Conservation (phyloP, 352 stramenopile species). For the Thraustochytrium striatum region DNA sequence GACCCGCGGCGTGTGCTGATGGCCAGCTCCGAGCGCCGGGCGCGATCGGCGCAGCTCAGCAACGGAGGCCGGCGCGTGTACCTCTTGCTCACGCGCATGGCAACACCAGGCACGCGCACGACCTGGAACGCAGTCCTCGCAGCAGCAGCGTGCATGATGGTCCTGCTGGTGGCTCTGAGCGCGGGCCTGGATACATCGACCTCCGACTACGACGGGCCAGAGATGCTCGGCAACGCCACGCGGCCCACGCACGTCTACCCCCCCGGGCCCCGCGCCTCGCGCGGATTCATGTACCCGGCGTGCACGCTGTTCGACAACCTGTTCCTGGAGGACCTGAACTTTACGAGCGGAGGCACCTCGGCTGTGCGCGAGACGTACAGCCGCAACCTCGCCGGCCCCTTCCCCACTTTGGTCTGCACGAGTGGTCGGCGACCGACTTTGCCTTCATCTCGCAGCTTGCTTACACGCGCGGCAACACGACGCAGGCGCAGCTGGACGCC, state of each 20-base stretch:
- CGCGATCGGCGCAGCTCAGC: not conserved
- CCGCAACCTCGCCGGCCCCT: no score
- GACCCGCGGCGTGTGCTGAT: not conserved
- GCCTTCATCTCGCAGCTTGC: constrained; percentile 40
- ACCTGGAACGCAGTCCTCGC: constrained; percentile 23
- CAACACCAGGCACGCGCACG: not conserved
- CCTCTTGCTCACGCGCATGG: constrained; percentile 44
- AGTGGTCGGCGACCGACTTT: constrained; percentile 19
- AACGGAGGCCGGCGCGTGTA: constrained; percentile 18
- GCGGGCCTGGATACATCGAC: constrained; percentile 22
- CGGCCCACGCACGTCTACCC: constrained; percentile 12
- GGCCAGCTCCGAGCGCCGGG: not conserved
- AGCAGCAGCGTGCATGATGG: constrained; percentile 6
- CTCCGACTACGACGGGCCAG: constrained; percentile 6
- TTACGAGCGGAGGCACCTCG: no score
- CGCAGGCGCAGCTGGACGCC: constrained; percentile 17
- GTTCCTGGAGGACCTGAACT: no score
- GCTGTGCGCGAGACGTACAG: no score
- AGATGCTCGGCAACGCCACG: constrained; percentile 18
- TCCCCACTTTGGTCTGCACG: no score
- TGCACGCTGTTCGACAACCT: constrained; percentile 32
- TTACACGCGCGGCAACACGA: constrained; percentile 18
- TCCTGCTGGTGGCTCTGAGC: constrained; percentile 16
- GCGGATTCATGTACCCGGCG: constrained; percentile 44
- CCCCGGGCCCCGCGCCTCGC: not conserved